Conservation (phyloP, 148 eudicot species). For the Rheum nobile region DNA sequence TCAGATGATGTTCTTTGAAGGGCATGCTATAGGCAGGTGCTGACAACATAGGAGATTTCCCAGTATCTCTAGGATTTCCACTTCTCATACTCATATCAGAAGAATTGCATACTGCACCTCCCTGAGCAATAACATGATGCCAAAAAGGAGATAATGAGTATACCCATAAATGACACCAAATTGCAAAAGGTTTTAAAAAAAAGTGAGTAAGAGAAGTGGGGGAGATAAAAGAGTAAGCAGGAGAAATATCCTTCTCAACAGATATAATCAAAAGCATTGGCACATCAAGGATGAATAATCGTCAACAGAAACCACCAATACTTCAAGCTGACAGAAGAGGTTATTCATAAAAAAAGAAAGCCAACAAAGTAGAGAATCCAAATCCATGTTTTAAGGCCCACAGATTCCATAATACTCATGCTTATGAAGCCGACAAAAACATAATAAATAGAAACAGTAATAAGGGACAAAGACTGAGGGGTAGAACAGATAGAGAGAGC, state of each 20-base stretch:
- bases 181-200: slow-evolving; percentile 5
- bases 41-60: slow-evolving; percentile 44
- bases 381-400: neutral
- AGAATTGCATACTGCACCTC: slow-evolving; percentile 25
- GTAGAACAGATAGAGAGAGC: neutral
- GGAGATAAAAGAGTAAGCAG: neutral
- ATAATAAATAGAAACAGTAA: neutral
- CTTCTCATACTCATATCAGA: slow-evolving; percentile 39
- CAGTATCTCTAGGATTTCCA: slow-evolving; percentile 52
- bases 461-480: neutral
- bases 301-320: neutral
- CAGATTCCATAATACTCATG: neutral
- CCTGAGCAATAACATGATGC: slow-evolving; percentile 22
- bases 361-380: neutral
- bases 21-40: slow-evolving; percentile 46
- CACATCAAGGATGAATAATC: neutral
- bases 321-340: neutral
- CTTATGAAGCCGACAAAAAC: neutral
- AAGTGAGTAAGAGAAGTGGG: neutral
- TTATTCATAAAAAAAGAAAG: neutral
- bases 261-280: neutral
- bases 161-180: neutral
- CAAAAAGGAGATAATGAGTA: neutral
- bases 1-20: slow-evolving; percentile 88
- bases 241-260: neutral